These are phyloP conservation scores for Ustilago loliicola DNA, from an alignment of 1,284 basidiomycete species.

Conservation along the genomic window DNA sequence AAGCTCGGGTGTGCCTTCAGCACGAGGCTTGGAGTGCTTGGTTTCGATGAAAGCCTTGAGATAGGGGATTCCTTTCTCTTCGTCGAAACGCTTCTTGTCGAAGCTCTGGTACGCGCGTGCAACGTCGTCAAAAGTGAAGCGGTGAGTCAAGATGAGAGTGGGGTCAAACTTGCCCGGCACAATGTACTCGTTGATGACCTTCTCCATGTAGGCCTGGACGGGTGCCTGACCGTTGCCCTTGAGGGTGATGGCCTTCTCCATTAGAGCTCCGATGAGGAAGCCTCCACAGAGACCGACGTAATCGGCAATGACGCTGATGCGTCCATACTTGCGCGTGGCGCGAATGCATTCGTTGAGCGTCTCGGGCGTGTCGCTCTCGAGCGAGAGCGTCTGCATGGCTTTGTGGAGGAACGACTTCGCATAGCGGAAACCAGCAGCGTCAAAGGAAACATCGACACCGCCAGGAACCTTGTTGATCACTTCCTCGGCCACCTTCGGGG, in stretches of 20 bases:
- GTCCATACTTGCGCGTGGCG: slow-evolving; percentile 74
- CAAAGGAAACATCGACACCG: slow-evolving; percentile 51
- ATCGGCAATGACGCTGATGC: slow-evolving; percentile 53
- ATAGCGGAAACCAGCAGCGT: slow-evolving; percentile 58
- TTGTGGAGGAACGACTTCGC: slow-evolving; percentile 74
- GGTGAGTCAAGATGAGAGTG: slow-evolving; percentile 74
- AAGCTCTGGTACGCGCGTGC: slow-evolving; percentile 53
- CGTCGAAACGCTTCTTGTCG: slow-evolving; percentile 51
- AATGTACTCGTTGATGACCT: slow-evolving; percentile 72
- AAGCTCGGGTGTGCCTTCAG: slow-evolving; percentile 51
- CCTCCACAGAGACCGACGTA: slow-evolving; percentile 72
- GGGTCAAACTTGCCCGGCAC: slow-evolving; percentile 79
- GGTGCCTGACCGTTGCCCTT: slow-evolving; percentile 74
- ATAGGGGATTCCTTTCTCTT: slow-evolving; percentile 39
- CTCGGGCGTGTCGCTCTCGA: slow-evolving; percentile 83
- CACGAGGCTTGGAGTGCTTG: slow-evolving; percentile 47
- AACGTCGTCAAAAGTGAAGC: slow-evolving; percentile 63
- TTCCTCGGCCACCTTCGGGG: slow-evolving; percentile 75
- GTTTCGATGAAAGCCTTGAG: slow-evolving; percentile 66
- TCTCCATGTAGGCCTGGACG: slow-evolving; percentile 81
- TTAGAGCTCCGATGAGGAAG: slow-evolving; percentile 81
- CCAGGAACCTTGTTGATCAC: slow-evolving; percentile 78
- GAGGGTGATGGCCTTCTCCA: slow-evolving; percentile 77
- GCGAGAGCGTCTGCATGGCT: slow-evolving; percentile 78
- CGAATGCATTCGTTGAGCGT: slow-evolving; percentile 79